Percentiles rank a stretch among this genome's conserved stretches.
These are phyloP conservation scores for Cryphonectria radicalis DNA, from an alignment of 2,329 filamentous ascomycete species.

Conservation along the genomic window DNA sequence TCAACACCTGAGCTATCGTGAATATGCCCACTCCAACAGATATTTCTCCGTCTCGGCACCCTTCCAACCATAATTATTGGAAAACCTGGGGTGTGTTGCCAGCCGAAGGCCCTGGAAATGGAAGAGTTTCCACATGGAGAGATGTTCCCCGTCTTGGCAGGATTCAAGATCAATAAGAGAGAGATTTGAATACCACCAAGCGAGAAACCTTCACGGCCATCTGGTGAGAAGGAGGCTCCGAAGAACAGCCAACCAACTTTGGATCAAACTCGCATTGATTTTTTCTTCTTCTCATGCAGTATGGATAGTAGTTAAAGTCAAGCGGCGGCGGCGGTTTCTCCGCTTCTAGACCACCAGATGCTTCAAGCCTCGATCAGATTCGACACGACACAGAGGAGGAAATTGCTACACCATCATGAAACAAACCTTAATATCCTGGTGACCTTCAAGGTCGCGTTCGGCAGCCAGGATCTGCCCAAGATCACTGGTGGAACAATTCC, in stretches of 20 bases:
- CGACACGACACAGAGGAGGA: background rate
- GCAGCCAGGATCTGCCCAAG: background rate
- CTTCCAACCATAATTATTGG: background rate
- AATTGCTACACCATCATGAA: background rate
- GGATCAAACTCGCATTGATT: background rate
- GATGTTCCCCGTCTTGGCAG: background rate
- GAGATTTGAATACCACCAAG: background rate
- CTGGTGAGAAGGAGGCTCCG: background rate
- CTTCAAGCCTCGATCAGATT: background rate
- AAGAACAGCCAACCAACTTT: background rate
- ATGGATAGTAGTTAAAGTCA: background rate
- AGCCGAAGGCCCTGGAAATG: background rate
- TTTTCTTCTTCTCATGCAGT: too few species aligned
- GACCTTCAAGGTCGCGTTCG: background rate
- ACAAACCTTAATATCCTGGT: background rate
- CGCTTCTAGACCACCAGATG: background rate
- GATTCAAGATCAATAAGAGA: background rate
- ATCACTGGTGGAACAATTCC: slow-evolving; percentile 10
- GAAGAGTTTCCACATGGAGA: background rate
- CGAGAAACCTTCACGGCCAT: background rate
- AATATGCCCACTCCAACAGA: background rate
- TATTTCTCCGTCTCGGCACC: slow-evolving; percentile 4
- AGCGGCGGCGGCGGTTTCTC: background rate
- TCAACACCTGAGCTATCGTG: background rate
- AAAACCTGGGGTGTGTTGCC: background rate